Evolutionary conservation across 805 yeast species (phyloP).

Genomic region (Vanderwaltozyma tropicalis): DNA sequence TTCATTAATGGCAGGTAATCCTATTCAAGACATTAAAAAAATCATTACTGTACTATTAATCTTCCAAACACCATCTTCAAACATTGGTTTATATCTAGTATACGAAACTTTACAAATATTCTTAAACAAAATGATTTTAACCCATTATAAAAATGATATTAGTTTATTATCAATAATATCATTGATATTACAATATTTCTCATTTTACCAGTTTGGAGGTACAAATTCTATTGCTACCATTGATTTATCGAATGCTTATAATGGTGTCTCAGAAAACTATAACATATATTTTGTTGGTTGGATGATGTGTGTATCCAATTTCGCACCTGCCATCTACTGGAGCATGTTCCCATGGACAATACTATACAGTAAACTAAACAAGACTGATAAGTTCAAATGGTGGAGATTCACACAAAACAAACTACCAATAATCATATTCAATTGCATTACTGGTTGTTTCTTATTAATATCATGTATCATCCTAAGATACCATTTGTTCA

Average conservation of each 20-base stretch:
- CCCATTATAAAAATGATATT: slow-evolving; percentile 5
- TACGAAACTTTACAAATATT: slow-evolving; percentile 22
- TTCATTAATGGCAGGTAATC: slow-evolving; percentile 1
- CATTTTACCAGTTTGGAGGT: slow-evolving; percentile 81
- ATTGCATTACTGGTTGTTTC: slow-evolving; percentile 46
- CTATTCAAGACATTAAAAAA: slow-evolving; percentile 8
- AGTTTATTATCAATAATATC: slow-evolving; percentile 10
- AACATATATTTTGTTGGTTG: slow-evolving; percentile 62
- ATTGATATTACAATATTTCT: slow-evolving; percentile 56
- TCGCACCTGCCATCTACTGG: slow-evolving; percentile 82
- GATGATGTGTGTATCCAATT: slow-evolving; percentile 73
- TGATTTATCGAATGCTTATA: slow-evolving; percentile 84
- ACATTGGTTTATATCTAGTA: slow-evolving; percentile 39
- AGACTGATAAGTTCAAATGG: slow-evolving; percentile 13
- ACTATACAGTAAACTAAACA: slow-evolving; percentile 10
- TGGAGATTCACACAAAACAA: slow-evolving; percentile 10
- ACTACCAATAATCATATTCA: slow-evolving; percentile 37
- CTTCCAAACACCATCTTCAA: slow-evolving; percentile 39
- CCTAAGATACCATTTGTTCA: slow-evolving; percentile 76
- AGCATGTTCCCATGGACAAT: slow-evolving; percentile 30
- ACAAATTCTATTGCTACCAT: slow-evolving; percentile 89
- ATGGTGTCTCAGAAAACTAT: slow-evolving; percentile 62
- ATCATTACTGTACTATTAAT: slow-evolving; percentile 34
- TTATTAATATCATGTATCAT: slow-evolving; percentile 60
- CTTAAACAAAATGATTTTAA: slow-evolving; percentile 4